phyloP scores from a whole-genome alignment of 805 yeast species.

The Saccharomycopsis sp. region DNA sequence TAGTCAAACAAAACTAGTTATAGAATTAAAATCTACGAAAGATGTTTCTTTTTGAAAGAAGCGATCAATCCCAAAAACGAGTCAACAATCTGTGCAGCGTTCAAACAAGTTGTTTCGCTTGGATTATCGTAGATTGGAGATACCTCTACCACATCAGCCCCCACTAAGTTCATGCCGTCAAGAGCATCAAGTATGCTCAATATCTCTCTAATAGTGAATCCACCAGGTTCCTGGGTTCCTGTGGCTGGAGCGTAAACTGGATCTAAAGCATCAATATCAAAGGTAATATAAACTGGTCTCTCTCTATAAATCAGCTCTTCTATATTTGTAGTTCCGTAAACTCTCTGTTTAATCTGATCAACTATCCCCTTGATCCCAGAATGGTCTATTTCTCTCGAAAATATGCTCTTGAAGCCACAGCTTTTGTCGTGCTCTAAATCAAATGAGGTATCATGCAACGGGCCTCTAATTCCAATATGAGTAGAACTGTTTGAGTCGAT shows the following conservation, averaged over 20 bases:
- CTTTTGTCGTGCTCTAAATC: conserved; percentile 42
- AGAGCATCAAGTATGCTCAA: conserved; percentile 49
- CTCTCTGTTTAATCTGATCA: conserved; percentile 28
- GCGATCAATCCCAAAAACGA: conserved; percentile 42
- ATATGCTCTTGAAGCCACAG: conserved; percentile 41
- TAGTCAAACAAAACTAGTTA: not conserved
- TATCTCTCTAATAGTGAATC: conserved; percentile 55
- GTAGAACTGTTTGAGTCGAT: conserved; percentile 38
- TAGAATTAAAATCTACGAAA: not conserved
- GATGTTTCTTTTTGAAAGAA: conserved; percentile 2
- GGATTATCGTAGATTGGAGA: conserved; percentile 56
- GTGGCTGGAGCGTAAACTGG: conserved; percentile 63
- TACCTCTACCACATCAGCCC: conserved; percentile 67
- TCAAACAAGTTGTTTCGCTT: conserved; percentile 51
- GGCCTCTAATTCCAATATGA: conserved; percentile 61
- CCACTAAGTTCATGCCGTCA: conserved; percentile 50
- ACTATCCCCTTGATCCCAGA: conserved; percentile 34
- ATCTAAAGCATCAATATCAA: conserved; percentile 55
- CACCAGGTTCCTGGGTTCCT: conserved; percentile 67
- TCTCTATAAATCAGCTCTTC: conserved; percentile 28
- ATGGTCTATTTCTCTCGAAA: conserved; percentile 40
- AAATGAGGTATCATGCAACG: conserved; percentile 40
- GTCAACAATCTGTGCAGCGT: conserved; percentile 55
- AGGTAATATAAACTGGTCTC: conserved; percentile 35
- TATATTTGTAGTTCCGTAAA: conserved; percentile 39